Evolutionary conservation across 352 stramenopile genomes (phyloP), one percentile per base, ranked within the genome.

Genomic region (Globisporangium nunn): DNA sequence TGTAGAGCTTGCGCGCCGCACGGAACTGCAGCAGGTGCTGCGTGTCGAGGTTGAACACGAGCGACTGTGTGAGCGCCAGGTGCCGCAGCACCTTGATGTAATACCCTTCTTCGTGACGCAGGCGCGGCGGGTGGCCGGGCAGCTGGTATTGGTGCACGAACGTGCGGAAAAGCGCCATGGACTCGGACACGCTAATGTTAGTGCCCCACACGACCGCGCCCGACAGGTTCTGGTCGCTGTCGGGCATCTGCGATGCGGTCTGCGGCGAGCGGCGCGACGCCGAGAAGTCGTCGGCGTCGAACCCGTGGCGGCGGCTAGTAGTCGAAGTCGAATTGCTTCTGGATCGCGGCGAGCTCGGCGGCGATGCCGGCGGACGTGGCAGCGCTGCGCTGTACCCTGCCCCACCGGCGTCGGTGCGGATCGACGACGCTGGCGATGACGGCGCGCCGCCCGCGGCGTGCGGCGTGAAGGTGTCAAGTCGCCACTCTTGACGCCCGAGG

Each of bases 141-240:
- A 74, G 70, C 29, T 68, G 65, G 64, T 93, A 98, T 54, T 94
- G 71, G 35, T 94, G 73, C 47, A 98, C 47, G 58, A 98, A 98
- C 28, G 63, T 55, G 51, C 88, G 72, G 66, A 98, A 98, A 15
- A 91, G 62, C 14, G 75, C 69, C 85, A 97, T 97, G n/a, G 83
- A 91, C 50, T 95, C 87, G 4, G 90, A 79, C 8, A 98, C 85
- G 44, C 91, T 96, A 52, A 98, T 93, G 61, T 96, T 96, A 7
- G 94, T 98, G 44, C 93, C 93, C 87, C 88, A 97, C 4, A 98
- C 94, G 12, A 98, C 88, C 1, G 91, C 87, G 10, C 90, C 83
- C 0, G 71, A 81, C 17, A 90, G 82, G 46, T 76, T 67, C 56
- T 79, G 48, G 40, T 93, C 83, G 15, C 41, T 58, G 0, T 67